phyloP scores from a whole-genome alignment of 306 rosid genomes.

The Castanopsis chinensis region DNA sequence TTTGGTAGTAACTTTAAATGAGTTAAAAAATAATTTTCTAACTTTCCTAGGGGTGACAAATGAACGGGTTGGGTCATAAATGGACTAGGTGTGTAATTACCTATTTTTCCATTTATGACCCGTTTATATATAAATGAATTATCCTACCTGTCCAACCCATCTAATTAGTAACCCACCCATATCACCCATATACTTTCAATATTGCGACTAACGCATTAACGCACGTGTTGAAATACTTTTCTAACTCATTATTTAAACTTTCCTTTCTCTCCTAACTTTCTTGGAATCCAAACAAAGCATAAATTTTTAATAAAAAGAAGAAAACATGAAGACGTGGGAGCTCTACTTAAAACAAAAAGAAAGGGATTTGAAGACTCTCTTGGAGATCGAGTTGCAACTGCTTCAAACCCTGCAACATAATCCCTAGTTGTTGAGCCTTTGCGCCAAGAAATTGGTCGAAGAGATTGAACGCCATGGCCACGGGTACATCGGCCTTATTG shows the following conservation, averaged over 20 bases:
- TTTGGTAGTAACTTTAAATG: no score
- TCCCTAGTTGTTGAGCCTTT: constrained; percentile 83
- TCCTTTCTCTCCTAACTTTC: not conserved
- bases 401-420: constrained; percentile 74
- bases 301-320: not conserved
- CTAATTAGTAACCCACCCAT: no score
- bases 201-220: no score
- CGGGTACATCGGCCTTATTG: constrained; percentile 57
- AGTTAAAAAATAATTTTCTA: no score
- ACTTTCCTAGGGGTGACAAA: no score
- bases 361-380: constrained; percentile 55
- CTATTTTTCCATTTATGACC: no score
- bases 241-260: not conserved
- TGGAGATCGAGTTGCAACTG: constrained; percentile 45
- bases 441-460: constrained; percentile 79
- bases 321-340: not conserved
- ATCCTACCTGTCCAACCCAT: no score
- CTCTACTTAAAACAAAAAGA: constrained; percentile 67
- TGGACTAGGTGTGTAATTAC: no score
- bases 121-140: no score
- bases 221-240: not conserved
- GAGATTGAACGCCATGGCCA: constrained; percentile 83
- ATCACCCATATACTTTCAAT: no score
- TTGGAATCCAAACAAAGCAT: not conserved
- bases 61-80: no score